Conservation (phyloP, 257 asterid species). For the Dorcoceras hygrometricum region DNA sequence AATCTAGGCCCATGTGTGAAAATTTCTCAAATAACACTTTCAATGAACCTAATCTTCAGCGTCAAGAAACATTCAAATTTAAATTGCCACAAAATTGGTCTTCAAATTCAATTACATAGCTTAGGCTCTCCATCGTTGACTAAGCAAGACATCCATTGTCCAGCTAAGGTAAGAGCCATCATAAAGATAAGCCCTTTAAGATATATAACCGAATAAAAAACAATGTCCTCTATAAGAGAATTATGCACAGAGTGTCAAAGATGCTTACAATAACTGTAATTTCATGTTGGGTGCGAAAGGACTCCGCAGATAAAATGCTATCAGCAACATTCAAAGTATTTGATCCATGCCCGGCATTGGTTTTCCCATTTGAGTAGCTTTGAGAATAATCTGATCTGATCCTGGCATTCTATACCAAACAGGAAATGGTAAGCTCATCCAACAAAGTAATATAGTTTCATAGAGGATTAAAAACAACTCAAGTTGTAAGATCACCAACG, state of each 20-base stretch:
- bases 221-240: neutral
- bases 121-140: neutral
- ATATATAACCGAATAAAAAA: neutral
- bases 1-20: neutral
- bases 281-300: slow-evolving; percentile 75
- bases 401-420: slow-evolving; percentile 43
- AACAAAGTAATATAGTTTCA: neutral
- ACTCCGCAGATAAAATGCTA: slow-evolving; percentile 52
- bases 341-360: slow-evolving; percentile 35
- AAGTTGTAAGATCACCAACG: neutral
- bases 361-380: slow-evolving; percentile 34
- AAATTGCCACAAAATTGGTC: neutral
- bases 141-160: neutral
- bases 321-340: slow-evolving; percentile 44
- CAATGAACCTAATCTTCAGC: too few relatives aligned
- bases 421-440: slow-evolving; percentile 5
- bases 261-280: slow-evolving; percentile 72
- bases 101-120: neutral
- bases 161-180: neutral
- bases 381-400: slow-evolving; percentile 43
- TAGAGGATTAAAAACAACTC: too few relatives aligned
- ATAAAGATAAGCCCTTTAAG: too few relatives aligned
- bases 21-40: neutral
- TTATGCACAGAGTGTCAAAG: slow-evolving; percentile 4
- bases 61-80: neutral